phyloP scores from a whole-genome alignment of 176 grass and related monocot species.

The Triticum dicoccoides region DNA sequence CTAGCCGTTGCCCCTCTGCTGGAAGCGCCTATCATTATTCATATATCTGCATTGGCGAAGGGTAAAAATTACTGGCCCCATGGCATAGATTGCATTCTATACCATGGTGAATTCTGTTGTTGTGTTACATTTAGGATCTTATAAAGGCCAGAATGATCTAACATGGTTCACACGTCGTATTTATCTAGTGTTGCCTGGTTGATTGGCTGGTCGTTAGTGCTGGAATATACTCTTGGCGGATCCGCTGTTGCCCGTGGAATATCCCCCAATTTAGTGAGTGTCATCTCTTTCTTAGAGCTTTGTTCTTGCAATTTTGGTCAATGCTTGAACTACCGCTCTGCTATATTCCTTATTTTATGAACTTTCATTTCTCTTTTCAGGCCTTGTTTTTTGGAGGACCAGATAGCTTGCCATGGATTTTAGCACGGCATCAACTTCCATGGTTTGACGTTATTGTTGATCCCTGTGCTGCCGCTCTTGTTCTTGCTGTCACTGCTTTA shows the following conservation, averaged over 20 bases:
- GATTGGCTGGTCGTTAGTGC: slow-evolving; percentile 93
- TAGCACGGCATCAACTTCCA: slow-evolving; percentile 79
- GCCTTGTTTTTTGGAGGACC: slow-evolving; percentile 91
- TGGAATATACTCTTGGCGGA: slow-evolving; percentile 96
- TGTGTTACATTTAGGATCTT: background rate
- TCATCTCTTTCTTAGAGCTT: slow-evolving; percentile 15
- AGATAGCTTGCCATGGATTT: slow-evolving; percentile 77
- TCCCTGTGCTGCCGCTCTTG: slow-evolving; percentile 79
- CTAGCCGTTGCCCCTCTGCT: slow-evolving; percentile 79
- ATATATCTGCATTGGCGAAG: slow-evolving; percentile 81
- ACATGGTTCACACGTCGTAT: slow-evolving; percentile 8
- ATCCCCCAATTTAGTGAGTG: slow-evolving; percentile 89
- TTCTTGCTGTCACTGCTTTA: slow-evolving; percentile 59
- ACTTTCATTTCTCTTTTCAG: slow-evolving; percentile 40
- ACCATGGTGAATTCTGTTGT: background rate
- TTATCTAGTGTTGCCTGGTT: slow-evolving; percentile 87
- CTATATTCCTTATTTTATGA: slow-evolving; percentile 14
- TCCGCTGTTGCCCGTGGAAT: slow-evolving; percentile 95
- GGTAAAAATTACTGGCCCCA: slow-evolving; percentile 45
- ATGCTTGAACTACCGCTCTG: background rate
- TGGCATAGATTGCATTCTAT: background rate
- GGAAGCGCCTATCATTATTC: slow-evolving; percentile 86
- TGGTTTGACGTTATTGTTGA: slow-evolving; percentile 77
- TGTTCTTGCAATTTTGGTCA: slow-evolving; percentile 20
- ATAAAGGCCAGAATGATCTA: slow-evolving; percentile 11